Percentiles rank a stretch among this genome's conserved stretches.
Conservation (phyloP, 2,329 filamentous ascomycete species). For the Microsporum canis region DNA sequence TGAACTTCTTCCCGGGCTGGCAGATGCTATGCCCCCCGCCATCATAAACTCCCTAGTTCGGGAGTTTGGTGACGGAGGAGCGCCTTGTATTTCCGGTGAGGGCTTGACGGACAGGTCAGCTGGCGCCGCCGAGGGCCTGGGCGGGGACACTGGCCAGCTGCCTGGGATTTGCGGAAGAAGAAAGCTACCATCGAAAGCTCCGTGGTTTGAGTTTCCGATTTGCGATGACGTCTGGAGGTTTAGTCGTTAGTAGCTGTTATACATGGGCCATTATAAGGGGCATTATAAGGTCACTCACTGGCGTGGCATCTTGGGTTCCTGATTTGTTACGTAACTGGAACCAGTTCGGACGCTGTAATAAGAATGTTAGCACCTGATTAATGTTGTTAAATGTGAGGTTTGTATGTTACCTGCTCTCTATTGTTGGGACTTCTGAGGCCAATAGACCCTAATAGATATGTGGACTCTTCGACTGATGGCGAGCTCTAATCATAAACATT, state of each 20-base stretch:
- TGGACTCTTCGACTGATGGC: neutral
- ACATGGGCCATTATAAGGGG: neutral
- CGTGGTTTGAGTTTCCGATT: neutral
- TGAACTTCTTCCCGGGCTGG: neutral
- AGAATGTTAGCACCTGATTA: neutral
- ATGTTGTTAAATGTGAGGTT: neutral
- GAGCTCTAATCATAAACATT: neutral
- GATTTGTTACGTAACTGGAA: neutral
- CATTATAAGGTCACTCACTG: neutral
- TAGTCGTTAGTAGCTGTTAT: neutral
- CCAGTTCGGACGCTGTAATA: neutral
- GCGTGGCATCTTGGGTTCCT: neutral
- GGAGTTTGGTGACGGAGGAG: neutral
- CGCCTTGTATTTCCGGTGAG: neutral
- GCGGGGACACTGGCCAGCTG: slow-evolving; percentile 1
- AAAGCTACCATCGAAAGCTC: neutral
- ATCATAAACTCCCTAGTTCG: neutral
- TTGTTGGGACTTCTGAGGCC: neutral
- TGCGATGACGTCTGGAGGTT: neutral
- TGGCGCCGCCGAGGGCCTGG: neutral
- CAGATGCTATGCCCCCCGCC: neutral
- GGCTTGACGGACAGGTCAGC: neutral
- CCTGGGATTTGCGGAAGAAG: neutral
- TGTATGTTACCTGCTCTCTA: neutral
- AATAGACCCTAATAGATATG: neutral